A percentile compares a stretch with the other conserved stretches of the same genome.
Evolutionary conservation across 345 rosid species (phyloP).

Genomic region (Lumnitzera littorea): DNA sequence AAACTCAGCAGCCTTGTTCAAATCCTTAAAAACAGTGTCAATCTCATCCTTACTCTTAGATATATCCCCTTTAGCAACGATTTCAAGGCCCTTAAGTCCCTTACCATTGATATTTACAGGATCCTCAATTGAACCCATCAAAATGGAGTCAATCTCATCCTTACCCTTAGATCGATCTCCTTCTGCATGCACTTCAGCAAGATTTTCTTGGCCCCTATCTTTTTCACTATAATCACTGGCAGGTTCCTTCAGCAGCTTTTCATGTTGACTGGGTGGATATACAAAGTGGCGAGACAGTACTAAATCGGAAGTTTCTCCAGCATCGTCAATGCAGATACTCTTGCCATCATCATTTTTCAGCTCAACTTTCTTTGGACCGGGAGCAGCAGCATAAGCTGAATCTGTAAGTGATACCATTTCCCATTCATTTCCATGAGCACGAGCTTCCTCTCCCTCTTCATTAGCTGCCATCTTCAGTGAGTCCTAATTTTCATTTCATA

Average conservation of each 20-base stretch:
- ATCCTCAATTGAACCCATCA: constrained; percentile 9
- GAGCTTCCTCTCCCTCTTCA: constrained; percentile 33
- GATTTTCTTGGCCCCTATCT: constrained; percentile 28
- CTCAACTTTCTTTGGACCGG: constrained; percentile 53
- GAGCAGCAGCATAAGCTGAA: constrained; percentile 87
- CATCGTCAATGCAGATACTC: constrained; percentile 23
- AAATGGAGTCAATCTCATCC: too few species aligned
- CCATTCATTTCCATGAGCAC: constrained; percentile 70
- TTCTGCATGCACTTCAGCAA: constrained; percentile 26
- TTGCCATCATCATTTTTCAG: constrained; percentile 27
- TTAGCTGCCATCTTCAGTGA: constrained; percentile 45
- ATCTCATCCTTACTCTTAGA: constrained; percentile 52
- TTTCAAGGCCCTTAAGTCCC: constrained; percentile 29
- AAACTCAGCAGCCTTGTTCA: constrained; percentile 48
- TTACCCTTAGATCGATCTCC: constrained; percentile 3
- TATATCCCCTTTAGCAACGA: constrained; percentile 27
- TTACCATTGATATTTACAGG: constrained; percentile 19
- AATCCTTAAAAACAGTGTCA: constrained; percentile 41
- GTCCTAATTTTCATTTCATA: too few species aligned
- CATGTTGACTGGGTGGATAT: constrained; percentile 64
- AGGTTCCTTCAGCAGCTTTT: constrained; percentile 46
- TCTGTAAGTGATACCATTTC: constrained; percentile 94
- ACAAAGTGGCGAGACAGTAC: constrained; percentile 78
- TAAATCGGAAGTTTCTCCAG: constrained; percentile 51
- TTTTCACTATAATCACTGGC: constrained; percentile 22